Percentiles rank a stretch among this genome's conserved stretches.
Evolutionary conservation across 345 rosid species (phyloP).

Genomic region (Aurinia saxatilis): DNA sequence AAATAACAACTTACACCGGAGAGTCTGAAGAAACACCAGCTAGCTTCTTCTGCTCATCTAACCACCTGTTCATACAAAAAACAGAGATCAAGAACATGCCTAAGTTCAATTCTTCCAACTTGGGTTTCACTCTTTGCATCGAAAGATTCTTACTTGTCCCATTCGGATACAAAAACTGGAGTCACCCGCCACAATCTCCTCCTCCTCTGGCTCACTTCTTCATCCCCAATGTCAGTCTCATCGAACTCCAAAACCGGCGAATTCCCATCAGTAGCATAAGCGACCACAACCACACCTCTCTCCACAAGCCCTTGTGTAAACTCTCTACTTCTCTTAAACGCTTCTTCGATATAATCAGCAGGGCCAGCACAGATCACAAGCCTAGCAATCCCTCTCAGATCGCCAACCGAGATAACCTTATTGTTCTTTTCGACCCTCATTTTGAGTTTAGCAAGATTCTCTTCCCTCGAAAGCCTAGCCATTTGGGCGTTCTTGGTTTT

Average conservation of each 20-base stretch:
- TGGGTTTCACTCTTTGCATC: not conserved
- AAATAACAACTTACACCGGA: slow-evolving; percentile 62
- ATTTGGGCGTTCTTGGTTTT: slow-evolving; percentile 64
- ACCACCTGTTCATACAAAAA: slow-evolving; percentile 46
- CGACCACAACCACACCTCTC: slow-evolving; percentile 85
- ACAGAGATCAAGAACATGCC: not conserved
- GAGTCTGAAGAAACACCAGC: slow-evolving; percentile 74
- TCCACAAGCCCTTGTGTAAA: slow-evolving; percentile 69
- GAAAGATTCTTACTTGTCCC: slow-evolving; percentile 64
- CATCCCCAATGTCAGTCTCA: slow-evolving; percentile 53
- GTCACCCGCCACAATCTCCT: slow-evolving; percentile 83
- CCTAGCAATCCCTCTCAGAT: slow-evolving; percentile 71
- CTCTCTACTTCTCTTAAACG: slow-evolving; percentile 69
- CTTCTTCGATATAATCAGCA: slow-evolving; percentile 51
- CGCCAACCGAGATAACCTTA: slow-evolving; percentile 51
- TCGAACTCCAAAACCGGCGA: slow-evolving; percentile 56
- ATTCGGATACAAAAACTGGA: slow-evolving; percentile 54
- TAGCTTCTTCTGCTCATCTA: slow-evolving; percentile 79
- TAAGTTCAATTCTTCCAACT: not conserved
- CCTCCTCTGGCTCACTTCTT: slow-evolving; percentile 47
- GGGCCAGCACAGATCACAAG: slow-evolving; percentile 90
- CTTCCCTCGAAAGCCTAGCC: slow-evolving; percentile 89
- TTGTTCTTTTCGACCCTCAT: slow-evolving; percentile 60
- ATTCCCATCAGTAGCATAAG: slow-evolving; percentile 68
- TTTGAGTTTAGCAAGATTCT: slow-evolving; percentile 77